These are phyloP conservation scores for Mesotaenium endlicherianum DNA, from an alignment of 139 green algal genomes.

Conservation along the genomic window DNA sequence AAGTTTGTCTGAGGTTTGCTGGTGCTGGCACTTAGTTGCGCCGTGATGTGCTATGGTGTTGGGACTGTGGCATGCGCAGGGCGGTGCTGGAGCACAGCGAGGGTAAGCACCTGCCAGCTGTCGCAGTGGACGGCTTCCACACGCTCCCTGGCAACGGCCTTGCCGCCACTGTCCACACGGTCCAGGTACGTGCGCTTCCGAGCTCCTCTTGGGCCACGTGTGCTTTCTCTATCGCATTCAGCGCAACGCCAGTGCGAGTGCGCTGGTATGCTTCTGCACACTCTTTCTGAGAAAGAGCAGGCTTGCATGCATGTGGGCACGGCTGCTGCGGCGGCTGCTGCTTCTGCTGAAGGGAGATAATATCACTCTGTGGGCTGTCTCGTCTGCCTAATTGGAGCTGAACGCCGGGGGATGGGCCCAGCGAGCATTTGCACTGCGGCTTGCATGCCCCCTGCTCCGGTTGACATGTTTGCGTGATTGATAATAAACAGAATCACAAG, in stretches of 20 bases:
- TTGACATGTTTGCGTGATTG: background rate
- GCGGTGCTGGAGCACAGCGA: slow-evolving; percentile 18
- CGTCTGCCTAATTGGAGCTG: too few species aligned
- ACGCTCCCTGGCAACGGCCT: slow-evolving; percentile 43
- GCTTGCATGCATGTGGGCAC: background rate
- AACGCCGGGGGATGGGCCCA: too few species aligned
- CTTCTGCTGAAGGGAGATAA: background rate
- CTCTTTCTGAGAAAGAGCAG: background rate
- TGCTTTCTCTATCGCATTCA: background rate
- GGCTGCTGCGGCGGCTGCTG: background rate
- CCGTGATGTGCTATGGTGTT: too few species aligned
- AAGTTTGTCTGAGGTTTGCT: too few species aligned
- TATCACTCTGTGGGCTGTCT: background rate
- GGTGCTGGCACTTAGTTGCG: too few species aligned
- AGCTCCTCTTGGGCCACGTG: too few species aligned
- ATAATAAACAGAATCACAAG: background rate
- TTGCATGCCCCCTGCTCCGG: background rate
- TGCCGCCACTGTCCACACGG: slow-evolving; percentile 21
- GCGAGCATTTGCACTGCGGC: background rate
- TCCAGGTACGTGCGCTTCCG: background rate
- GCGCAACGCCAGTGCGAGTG: background rate
- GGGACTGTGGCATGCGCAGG: background rate
- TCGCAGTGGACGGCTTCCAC: slow-evolving; percentile 28
- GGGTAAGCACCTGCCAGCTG: background rate
- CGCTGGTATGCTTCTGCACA: background rate